phyloP scores from a whole-genome alignment of 768 basidiomycete genomes.

The Termitomyces eurrhizus region DNA sequence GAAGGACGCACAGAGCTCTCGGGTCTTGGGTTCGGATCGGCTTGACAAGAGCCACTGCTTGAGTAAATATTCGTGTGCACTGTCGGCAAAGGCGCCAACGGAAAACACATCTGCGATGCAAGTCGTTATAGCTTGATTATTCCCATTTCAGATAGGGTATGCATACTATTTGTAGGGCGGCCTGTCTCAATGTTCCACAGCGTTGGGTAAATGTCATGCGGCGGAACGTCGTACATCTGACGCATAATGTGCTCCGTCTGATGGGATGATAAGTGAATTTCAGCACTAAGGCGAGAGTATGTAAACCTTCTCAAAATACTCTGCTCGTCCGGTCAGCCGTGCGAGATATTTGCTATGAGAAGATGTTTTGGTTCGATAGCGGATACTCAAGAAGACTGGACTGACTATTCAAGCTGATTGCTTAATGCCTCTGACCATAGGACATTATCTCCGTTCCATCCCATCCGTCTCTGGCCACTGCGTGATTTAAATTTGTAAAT shows the following conservation, averaged over 20 bases:
- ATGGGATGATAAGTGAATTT: conserved; percentile 17
- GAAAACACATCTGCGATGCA: conserved; percentile 36
- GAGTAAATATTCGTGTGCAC: conserved; percentile 66
- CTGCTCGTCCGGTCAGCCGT: conserved; percentile 64
- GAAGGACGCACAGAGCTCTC: conserved; percentile 53
- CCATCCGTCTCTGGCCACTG: conserved; percentile 35
- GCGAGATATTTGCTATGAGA: conserved; percentile 69
- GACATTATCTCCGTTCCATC: conserved; percentile 25
- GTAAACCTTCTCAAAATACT: conserved; percentile 48
- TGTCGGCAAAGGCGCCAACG: conserved; percentile 58
- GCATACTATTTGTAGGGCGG: conserved; percentile 40
- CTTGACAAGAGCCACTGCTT: conserved; percentile 64
- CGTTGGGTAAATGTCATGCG: conserved; percentile 51
- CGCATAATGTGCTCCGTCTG: conserved; percentile 45
- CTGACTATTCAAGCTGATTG: conserved; percentile 63
- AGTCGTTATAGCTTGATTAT: not conserved
- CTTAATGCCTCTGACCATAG: conserved; percentile 43
- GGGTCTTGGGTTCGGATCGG: conserved; percentile 43
- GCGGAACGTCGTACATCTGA: conserved; percentile 44
- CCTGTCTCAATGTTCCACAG: conserved; percentile 46
- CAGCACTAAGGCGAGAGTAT: not conserved
- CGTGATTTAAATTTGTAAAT: not conserved
- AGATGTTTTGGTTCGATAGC: not conserved
- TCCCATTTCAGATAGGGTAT: not conserved
- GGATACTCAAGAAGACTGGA: not conserved